Percentiles rank a stretch among this genome's conserved stretches.
Evolutionary conservation across 768 basidiomycete species (phyloP).

Genomic region (Russula ochroleuca): DNA sequence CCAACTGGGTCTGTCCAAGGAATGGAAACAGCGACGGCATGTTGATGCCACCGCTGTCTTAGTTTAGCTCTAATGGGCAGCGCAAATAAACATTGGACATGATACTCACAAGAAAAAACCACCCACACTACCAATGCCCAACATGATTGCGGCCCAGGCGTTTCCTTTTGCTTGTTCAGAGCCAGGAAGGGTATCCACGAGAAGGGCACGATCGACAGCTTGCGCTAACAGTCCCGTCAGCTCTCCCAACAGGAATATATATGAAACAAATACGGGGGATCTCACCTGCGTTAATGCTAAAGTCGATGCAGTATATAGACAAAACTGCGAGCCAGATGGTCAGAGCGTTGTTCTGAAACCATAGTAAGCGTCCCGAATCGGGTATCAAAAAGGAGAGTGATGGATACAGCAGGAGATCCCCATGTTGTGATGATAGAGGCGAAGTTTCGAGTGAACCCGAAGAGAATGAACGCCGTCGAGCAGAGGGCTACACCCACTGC

Average conservation of each 20-base stretch:
- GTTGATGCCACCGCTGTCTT: constrained; percentile 72
- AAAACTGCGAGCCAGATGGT: constrained; percentile 76
- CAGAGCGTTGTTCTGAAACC: constrained; percentile 53
- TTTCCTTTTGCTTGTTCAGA: constrained; percentile 77
- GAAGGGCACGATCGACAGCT: constrained; percentile 84
- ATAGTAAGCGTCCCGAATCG: not conserved
- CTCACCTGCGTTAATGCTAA: constrained; percentile 54
- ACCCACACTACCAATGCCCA: constrained; percentile 76
- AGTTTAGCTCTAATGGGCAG: not conserved
- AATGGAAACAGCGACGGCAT: constrained; percentile 66
- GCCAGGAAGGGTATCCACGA: constrained; percentile 81
- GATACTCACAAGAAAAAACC: constrained; percentile 81
- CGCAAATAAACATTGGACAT: not conserved
- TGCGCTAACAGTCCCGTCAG: constrained; percentile 49
- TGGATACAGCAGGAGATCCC: constrained; percentile 37
- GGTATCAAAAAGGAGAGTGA: constrained; percentile 1
- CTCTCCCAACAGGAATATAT: constrained; percentile 37
- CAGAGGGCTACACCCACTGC: constrained; percentile 63
- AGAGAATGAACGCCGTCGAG: constrained; percentile 65
- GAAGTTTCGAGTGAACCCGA: constrained; percentile 76
- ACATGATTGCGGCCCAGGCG: constrained; percentile 95
- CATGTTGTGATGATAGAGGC: constrained; percentile 45
- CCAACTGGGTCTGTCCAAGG: constrained; percentile 72
- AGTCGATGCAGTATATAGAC: constrained; percentile 65
- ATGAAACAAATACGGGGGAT: not conserved